phyloP scores from a whole-genome alignment of 352 stramenopile genomes.

The Blastocystis sp. region DNA sequence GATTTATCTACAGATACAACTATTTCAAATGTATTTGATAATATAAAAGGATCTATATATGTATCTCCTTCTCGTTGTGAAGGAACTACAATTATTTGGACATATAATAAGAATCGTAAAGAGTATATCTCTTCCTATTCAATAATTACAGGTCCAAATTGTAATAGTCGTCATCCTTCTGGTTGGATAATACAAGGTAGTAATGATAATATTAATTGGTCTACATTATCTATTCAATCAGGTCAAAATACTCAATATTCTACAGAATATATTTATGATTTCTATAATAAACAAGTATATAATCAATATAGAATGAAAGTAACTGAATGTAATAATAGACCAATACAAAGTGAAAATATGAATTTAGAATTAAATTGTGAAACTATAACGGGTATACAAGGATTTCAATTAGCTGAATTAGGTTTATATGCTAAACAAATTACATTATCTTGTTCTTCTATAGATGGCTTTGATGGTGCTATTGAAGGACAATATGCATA shows the following conservation, averaged over 20 bases:
- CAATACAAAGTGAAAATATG: no score
- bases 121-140: constrained; percentile 18
- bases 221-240: constrained; percentile 6
- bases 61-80: no score
- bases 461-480: no score
- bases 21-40: no score
- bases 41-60: no score
- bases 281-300: constrained; percentile 27
- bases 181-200: constrained; percentile 24
- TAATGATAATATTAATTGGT: constrained; percentile 13
- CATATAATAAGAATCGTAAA: neutral
- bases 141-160: neutral
- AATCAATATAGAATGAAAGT: neutral
- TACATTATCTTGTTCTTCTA: no score
- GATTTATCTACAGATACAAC: no score
- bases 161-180: neutral
- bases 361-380: no score
- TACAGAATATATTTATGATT: constrained; percentile 5
- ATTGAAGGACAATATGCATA: no score
- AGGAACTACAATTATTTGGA: constrained; percentile 18
- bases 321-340: constrained; percentile 2
- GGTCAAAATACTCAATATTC: neutral
- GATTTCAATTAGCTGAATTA: no score
- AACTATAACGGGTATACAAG: no score
- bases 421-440: no score